phyloP scores from a whole-genome alignment of 1,139 yeast species.

The Lodderomyces pseudojiufengensis region DNA sequence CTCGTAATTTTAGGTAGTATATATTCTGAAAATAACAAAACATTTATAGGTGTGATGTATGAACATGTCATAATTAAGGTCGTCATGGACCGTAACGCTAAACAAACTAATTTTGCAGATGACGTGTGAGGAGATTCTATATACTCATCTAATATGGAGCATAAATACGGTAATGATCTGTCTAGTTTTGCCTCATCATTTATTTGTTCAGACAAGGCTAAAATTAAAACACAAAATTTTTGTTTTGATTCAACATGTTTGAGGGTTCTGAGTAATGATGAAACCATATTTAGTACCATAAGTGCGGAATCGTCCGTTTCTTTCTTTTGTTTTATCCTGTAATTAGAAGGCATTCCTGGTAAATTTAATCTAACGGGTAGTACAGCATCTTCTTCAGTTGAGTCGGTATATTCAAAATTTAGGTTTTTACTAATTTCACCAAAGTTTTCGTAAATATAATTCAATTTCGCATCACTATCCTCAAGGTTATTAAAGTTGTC shows the following conservation, averaged over 20 bases:
- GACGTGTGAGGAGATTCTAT: constrained; percentile 15
- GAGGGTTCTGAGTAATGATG: constrained; percentile 64
- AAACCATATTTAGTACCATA: constrained; percentile 58
- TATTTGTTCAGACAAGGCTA: constrained; percentile 72
- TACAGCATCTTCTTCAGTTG: neutral
- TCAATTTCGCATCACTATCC: constrained; percentile 56
- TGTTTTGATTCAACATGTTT: constrained; percentile 59
- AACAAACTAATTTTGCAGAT: constrained; percentile 51
- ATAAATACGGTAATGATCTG: constrained; percentile 75
- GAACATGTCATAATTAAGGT: constrained; percentile 64
- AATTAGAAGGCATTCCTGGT: constrained; percentile 43
- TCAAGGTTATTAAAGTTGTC: constrained; percentile 30
- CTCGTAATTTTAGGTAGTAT: constrained; percentile 65
- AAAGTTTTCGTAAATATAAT: constrained; percentile 54
- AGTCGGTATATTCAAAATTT: constrained; percentile 32
- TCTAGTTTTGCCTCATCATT: constrained; percentile 85
- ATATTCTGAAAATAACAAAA: constrained; percentile 74
- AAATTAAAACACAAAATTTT: constrained; percentile 70
- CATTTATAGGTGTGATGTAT: constrained; percentile 72
- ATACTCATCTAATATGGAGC: constrained; percentile 44
- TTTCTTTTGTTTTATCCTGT: constrained; percentile 36
- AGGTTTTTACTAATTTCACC: constrained; percentile 48
- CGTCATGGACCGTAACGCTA: constrained; percentile 54
- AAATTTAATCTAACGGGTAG: constrained; percentile 49
- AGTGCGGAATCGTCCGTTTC: constrained; percentile 42